phyloP scores from a whole-genome alignment of 768 basidiomycete genomes.

The Kwoniella botswanensis region DNA sequence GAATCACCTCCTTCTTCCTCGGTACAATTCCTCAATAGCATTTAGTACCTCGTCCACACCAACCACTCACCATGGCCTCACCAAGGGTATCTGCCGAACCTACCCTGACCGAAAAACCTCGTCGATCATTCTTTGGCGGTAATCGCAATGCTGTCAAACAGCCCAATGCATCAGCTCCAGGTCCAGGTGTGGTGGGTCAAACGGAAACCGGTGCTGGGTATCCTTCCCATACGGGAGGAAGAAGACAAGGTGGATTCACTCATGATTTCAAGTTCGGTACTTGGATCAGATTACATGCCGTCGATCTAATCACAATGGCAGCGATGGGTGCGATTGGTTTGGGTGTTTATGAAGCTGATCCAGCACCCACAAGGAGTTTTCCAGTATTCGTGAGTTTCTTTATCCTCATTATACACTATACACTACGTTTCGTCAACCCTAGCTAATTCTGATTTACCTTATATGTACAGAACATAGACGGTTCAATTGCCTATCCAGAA shows the following conservation, averaged over 20 bases:
- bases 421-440: not conserved
- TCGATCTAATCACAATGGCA: slow-evolving; percentile 67
- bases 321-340: slow-evolving; percentile 64
- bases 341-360: slow-evolving; percentile 64
- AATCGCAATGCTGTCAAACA: slow-evolving; percentile 4
- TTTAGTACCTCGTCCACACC: too few species aligned
- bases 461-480: slow-evolving; percentile 41
- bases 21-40: not conserved
- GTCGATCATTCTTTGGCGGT: slow-evolving; percentile 23
- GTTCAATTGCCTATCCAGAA: slow-evolving; percentile 65
- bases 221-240: not conserved
- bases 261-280: slow-evolving; percentile 34
- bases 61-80: not conserved
- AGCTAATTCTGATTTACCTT: not conserved
- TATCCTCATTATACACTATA: not conserved
- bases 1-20: not conserved
- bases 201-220: slow-evolving; percentile 1
- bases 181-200: slow-evolving; percentile 1
- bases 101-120: slow-evolving; percentile 13
- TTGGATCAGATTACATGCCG: slow-evolving; percentile 61
- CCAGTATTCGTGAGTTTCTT: slow-evolving; percentile 41
- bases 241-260: slow-evolving; percentile 16
- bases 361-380: slow-evolving; percentile 55
- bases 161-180: not conserved
- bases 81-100: slow-evolving; percentile 11